Base-by-base conservation (phyloP, 2,329 filamentous ascomycete species). In the Pseudogymnoascus sp. region DNA sequence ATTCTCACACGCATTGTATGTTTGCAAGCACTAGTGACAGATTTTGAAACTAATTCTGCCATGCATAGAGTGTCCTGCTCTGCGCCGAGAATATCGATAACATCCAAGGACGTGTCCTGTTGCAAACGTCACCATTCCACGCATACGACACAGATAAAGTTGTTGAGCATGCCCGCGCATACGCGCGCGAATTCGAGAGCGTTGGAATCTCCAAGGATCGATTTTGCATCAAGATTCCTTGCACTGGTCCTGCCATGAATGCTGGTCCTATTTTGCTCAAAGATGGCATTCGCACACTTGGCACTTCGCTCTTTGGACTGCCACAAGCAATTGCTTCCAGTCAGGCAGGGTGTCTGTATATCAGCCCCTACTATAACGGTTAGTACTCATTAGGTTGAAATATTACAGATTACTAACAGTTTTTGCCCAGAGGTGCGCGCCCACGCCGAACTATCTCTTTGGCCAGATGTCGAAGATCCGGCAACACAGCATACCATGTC, bases 161-260 rank as follows among this genome's bases (percentile, higher is more conserved):
- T 1, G 69, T 82, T 21, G 75, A 76, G 28, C 79, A 82, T 65
- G 79, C 77, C 1, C 77, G 75, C 1, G 70, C 78, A 0, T 82
- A 81, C 67, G 79, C 77, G 47, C 65, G 68, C 3, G 79, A 82
- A 67, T 80, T 82, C 62, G 74, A 75, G 4, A 74, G 71, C 4
- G 76, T 74, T 2, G 78, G 79, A 1, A 78, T 82, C 50, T 66
- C 74, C 3, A 74, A 77, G 17, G 78, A 80, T 64, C 74, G 78
- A 10, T 81, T 78, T 68, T 79, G 77, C 67, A 81, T 82, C 74
- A 82, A 82, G 70, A 81, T 82, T 23, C 79, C 79, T 9, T 76
- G 75, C 26, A 82, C 79, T 0, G 79, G 79, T 0, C 75, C 79
- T 0, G 79, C 78, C 9, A 69, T 82, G 26, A 79, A 77, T 62